Conservation (phyloP, 306 rosid genomes). For the Bauhinia variegata region DNA sequence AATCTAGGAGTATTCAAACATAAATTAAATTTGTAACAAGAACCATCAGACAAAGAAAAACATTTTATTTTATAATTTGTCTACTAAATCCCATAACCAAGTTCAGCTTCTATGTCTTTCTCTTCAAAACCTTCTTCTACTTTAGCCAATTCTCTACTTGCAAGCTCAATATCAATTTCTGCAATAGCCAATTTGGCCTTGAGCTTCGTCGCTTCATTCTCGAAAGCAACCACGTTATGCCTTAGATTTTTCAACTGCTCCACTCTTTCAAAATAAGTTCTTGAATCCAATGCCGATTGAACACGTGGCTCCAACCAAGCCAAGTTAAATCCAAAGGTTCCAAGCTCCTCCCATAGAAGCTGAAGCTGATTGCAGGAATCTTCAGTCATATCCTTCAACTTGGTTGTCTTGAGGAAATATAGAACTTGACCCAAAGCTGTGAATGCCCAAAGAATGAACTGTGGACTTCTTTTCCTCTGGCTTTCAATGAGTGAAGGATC, state of each 20-base stretch:
- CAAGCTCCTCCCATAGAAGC: conserved; percentile 46
- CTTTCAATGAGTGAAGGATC: conserved; percentile 34
- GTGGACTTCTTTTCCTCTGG: conserved; percentile 17
- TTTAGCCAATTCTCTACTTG: conserved; percentile 28
- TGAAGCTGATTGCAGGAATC: conserved; percentile 22
- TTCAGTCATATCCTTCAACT: conserved; percentile 37
- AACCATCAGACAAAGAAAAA: too few species aligned
- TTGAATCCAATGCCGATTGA: conserved; percentile 40
- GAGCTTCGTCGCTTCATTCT: conserved; percentile 40
- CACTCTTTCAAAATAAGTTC: conserved; percentile 33
- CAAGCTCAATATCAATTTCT: conserved; percentile 33
- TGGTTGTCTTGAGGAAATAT: conserved; percentile 40
- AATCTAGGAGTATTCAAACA: too few species aligned
- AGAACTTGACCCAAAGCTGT: conserved; percentile 44
- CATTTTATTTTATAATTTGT: neutral
- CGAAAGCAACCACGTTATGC: conserved; percentile 40
- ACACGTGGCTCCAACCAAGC: conserved; percentile 49
- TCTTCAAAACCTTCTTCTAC: conserved; percentile 36
- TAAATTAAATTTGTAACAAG: too few species aligned
- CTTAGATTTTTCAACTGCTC: conserved; percentile 23
- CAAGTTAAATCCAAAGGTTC: conserved; percentile 45
- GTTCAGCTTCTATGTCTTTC: conserved; percentile 34
- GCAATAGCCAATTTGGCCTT: conserved; percentile 37
- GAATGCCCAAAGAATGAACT: conserved; percentile 46
- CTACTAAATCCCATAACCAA: conserved; percentile 46